Conservation (phyloP, 2,329 filamentous ascomycete genomes). For the Beauveria sp. region DNA sequence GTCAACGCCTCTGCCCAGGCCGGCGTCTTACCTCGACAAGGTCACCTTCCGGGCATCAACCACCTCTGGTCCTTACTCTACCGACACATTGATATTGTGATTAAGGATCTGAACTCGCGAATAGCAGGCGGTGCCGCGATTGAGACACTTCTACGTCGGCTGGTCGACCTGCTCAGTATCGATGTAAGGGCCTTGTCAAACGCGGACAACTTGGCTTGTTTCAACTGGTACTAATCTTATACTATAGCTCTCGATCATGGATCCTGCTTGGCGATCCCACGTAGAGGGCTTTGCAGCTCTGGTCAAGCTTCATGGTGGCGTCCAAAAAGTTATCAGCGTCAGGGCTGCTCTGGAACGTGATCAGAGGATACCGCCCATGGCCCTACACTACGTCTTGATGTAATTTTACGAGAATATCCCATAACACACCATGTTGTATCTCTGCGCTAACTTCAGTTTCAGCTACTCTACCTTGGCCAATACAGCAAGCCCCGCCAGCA, state of each 20-base stretch:
- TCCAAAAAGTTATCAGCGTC: not conserved
- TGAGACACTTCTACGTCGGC: not conserved
- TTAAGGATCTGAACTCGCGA: conserved; percentile 4
- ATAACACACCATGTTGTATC: not conserved
- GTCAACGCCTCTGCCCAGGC: conserved; percentile 6
- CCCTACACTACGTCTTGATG: conserved; percentile 6
- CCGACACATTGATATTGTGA: not conserved
- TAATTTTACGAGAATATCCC: not conserved
- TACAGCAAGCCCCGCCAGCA: conserved; percentile 1
- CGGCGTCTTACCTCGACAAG: conserved; percentile 1
- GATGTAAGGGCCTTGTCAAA: not conserved
- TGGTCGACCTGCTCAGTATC: conserved; percentile 4
- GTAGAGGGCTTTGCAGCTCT: conserved; percentile 4
- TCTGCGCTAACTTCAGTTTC: not conserved
- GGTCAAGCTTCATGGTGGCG: conserved; percentile 9
- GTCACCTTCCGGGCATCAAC: not conserved
- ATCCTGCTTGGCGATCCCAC: conserved; percentile 6
- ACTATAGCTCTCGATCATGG: conserved; percentile 3
- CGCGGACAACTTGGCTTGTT: not conserved
- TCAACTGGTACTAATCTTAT: not conserved
- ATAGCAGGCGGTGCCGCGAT: conserved; percentile 1
- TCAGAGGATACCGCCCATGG: not conserved
- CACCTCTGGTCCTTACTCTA: conserved; percentile 9
- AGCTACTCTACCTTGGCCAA: conserved; percentile 7
- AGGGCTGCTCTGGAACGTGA: not conserved